phyloP scores from a whole-genome alignment of 371 early-diverging fungal genomes.

The Syncephalastrum sp. region DNA sequence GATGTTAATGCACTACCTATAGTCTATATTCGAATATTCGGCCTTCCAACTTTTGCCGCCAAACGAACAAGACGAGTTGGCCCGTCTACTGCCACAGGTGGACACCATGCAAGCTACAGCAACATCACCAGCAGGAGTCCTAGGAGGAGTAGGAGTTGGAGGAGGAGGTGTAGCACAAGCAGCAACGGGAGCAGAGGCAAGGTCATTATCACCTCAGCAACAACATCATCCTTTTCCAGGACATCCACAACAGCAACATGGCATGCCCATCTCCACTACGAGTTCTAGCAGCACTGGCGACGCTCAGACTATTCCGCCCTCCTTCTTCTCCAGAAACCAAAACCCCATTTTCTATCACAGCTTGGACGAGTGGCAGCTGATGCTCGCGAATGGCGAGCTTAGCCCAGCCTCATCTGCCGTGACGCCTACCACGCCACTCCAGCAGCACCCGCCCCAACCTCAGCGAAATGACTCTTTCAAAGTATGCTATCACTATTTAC shows the following conservation, averaged over 20 bases:
- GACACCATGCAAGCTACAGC: slow-evolving; percentile 15
- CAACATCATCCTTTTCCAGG: neutral
- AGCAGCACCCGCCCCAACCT: slow-evolving; percentile 4
- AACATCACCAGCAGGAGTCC: too few species aligned
- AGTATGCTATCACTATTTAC: too few species aligned
- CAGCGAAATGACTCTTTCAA: too few species aligned
- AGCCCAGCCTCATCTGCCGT: slow-evolving; percentile 6
- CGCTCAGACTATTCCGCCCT: slow-evolving; percentile 6
- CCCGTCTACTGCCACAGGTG: slow-evolving; percentile 29
- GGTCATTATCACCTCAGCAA: neutral
- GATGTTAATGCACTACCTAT: neutral
- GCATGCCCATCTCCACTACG: slow-evolving; percentile 6
- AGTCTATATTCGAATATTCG: slow-evolving; percentile 39
- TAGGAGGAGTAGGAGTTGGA: too few species aligned
- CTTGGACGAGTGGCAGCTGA: slow-evolving; percentile 40
- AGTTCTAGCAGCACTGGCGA: slow-evolving; percentile 1
- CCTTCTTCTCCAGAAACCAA: slow-evolving; percentile 34
- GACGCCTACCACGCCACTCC: slow-evolving; percentile 5
- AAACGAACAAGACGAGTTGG: slow-evolving; percentile 32
- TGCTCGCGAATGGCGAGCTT: slow-evolving; percentile 28
- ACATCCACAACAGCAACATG: neutral
- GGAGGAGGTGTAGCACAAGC: too few species aligned
- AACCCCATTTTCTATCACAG: slow-evolving; percentile 37
- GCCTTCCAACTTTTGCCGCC: slow-evolving; percentile 39
- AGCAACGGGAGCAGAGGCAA: too few species aligned